Base-by-base conservation (phyloP, 495 filamentous ascomycete genomes). In the Penicillium chermesinum region DNA sequence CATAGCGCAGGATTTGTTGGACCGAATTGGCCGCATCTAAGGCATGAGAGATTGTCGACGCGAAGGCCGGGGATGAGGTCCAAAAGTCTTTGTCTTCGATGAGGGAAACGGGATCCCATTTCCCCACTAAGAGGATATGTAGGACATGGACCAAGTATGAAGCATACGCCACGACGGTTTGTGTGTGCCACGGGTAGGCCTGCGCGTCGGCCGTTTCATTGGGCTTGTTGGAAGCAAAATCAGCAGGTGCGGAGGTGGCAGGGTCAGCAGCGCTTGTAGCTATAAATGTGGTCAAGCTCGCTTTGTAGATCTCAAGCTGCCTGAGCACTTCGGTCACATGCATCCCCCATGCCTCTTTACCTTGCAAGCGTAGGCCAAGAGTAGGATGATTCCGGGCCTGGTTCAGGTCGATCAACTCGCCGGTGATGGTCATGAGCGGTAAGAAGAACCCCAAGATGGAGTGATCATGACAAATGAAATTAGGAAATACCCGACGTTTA, bases 371-470 rank as follows among this genome's bases (percentile, higher is more conserved):
- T 33, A 83, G 67, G 9, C 90, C 90, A 53, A 95, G 89, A 44
- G 87, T 83, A 0, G 91, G 91, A 57, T 95, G 89, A 59, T 95
- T 94, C 41, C 86, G 80, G 10, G 89, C 85, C 61, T 95, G 91
- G 55, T 91, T 87, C 37, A 96, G 74, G 58, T 96, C 89, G 42
- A 95, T 90, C 50, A 95, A 81, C 67, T 94, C 88, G 16, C 91
- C 91, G 7, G 95, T 81, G 50, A 96, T 94, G 15, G 90, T 89
- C 91, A 96, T 96, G 43, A 96, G 73, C 20, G 91, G 91, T 35
- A 93, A 73, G 70, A 95, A 96, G 68, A 89, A 95, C 48, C 89
- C 89, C 55, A 94, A 93, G 55, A 95, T 86, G 52, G 89, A 88
- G 64, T 89, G 87, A 22, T 89, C 89, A 38, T 87, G 90, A 67